phyloP scores from a whole-genome alignment of 129 eudicot species.

The Silybum marianum region DNA sequence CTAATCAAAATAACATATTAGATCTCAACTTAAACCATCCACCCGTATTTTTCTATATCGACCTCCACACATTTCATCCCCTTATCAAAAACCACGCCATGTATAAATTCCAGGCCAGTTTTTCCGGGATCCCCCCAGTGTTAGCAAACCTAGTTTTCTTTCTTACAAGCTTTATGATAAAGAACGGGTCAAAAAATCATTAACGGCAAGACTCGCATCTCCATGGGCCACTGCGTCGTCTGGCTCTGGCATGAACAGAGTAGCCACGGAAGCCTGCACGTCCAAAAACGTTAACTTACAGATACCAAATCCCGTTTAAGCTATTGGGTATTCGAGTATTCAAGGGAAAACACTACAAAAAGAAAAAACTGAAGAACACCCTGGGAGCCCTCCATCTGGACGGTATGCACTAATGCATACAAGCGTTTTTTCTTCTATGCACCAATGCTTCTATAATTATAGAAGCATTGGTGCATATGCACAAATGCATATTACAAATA shows the following conservation, averaged over 20 bases:
- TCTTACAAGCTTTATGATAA: constrained; percentile 32
- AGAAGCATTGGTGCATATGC: too few relatives aligned
- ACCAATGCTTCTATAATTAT: too few relatives aligned
- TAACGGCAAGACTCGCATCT: constrained; percentile 92
- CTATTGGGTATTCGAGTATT: not conserved
- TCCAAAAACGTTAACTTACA: not conserved
- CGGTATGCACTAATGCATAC: too few relatives aligned
- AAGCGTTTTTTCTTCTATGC: too few relatives aligned
- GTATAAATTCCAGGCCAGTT: constrained; percentile 31
- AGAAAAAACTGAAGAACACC: too few relatives aligned
- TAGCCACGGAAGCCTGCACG: constrained; percentile 65
- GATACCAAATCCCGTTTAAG: too few relatives aligned
- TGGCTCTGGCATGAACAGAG: constrained; percentile 86
- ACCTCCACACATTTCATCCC: constrained; percentile 29
- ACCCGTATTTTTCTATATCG: constrained; percentile 13
- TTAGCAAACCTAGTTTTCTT: constrained; percentile 17
- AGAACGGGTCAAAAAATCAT: constrained; percentile 84
- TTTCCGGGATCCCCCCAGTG: constrained; percentile 28
- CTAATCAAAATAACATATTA: constrained; percentile 29
- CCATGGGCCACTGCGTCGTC: constrained; percentile 98
- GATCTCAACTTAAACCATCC: constrained; percentile 24
- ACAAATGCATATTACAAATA: too few relatives aligned
- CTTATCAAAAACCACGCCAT: constrained; percentile 9
- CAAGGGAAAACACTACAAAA: too few relatives aligned
- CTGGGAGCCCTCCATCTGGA: too few relatives aligned